A percentile compares a stretch with the other conserved stretches of the same genome.
These are phyloP conservation scores for Tetracladium setigerum DNA, from an alignment of 495 filamentous ascomycete species.

Conservation along the genomic window DNA sequence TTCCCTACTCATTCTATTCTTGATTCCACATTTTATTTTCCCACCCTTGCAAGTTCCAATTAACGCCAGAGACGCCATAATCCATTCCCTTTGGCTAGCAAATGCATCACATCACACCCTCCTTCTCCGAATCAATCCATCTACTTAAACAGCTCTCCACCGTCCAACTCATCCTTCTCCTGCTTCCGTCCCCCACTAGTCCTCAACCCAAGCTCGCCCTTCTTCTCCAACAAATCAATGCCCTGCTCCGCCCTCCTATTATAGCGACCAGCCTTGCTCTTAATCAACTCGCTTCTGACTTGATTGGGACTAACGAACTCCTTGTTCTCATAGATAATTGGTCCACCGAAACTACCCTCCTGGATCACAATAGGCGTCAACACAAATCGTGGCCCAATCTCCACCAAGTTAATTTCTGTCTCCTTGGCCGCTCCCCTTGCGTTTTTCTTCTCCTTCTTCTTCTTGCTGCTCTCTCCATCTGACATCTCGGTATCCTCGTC, in stretches of 20 bases:
- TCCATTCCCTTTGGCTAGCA: too few relatives aligned
- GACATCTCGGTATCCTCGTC: conserved; percentile 6
- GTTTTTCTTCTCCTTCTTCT: conserved; percentile 24
- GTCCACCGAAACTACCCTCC: conserved; percentile 91
- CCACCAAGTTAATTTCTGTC: conserved; percentile 75
- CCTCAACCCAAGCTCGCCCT: conserved; percentile 64
- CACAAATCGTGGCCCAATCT: conserved; percentile 93
- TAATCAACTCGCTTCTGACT: conserved; percentile 70
- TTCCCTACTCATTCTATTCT: too few relatives aligned
- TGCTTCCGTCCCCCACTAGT: conserved; percentile 48
- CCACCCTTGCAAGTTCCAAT: too few relatives aligned
- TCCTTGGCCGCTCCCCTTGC: conserved; percentile 35
- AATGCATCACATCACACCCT: conserved; percentile 4
- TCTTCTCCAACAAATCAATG: conserved; percentile 65
- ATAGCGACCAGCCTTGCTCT: conserved; percentile 67
- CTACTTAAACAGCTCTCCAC: conserved; percentile 65
- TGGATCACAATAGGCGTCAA: conserved; percentile 93
- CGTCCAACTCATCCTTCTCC: conserved; percentile 68
- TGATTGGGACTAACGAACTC: conserved; percentile 97
- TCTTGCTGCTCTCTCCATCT: conserved; percentile 21
- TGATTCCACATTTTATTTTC: too few relatives aligned
- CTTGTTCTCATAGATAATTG: conserved; percentile 98
- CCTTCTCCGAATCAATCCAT: conserved; percentile 13
- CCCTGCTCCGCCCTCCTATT: conserved; percentile 63
- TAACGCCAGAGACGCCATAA: too few relatives aligned